These are phyloP conservation scores for Moesziomyces globuligerus DNA, from an alignment of 1,284 basidiomycete genomes.

Conservation along the genomic window DNA sequence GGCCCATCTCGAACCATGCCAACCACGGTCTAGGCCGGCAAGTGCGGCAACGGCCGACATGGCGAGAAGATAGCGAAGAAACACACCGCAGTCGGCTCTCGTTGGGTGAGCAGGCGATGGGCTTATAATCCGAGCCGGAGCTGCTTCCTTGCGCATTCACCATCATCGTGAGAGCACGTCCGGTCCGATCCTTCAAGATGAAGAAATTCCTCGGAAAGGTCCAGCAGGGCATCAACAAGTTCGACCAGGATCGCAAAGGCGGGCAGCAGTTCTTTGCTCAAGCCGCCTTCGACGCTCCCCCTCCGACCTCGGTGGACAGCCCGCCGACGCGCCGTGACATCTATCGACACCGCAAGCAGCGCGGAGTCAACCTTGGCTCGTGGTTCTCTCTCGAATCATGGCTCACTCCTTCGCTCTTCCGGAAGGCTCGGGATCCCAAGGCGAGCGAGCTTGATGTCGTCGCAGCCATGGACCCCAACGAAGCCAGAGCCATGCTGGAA, in stretches of 20 bases:
- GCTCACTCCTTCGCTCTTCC: conserved; percentile 66
- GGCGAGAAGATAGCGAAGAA: neutral
- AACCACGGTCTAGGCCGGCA: neutral
- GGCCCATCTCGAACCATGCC: neutral
- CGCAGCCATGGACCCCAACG: conserved; percentile 70
- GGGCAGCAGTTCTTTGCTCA: conserved; percentile 1
- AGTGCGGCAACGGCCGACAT: too few species aligned
- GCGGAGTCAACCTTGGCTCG: conserved; percentile 82
- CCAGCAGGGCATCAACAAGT: conserved; percentile 24
- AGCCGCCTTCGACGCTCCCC: conserved; percentile 18
- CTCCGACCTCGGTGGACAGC: conserved; percentile 29
- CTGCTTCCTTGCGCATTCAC: neutral
- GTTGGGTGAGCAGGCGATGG: neutral
- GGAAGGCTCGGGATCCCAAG: conserved; percentile 50
- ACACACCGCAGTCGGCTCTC: neutral
- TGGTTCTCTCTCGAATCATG: conserved; percentile 65
- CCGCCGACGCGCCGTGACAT: conserved; percentile 67
- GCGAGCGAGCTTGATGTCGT: conserved; percentile 75
- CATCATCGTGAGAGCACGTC: neutral
- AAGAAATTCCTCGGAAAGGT: conserved; percentile 47
- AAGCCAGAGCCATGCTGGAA: conserved; percentile 76
- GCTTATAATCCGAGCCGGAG: neutral
- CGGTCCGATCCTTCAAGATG: conserved; percentile 13
- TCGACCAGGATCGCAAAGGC: conserved; percentile 14
- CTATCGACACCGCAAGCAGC: conserved; percentile 79